Percentiles rank a stretch among this genome's conserved stretches.
These are phyloP conservation scores for Aspergillus pseudoglaucus DNA, from an alignment of 2,329 filamentous ascomycete species.

Conservation along the genomic window DNA sequence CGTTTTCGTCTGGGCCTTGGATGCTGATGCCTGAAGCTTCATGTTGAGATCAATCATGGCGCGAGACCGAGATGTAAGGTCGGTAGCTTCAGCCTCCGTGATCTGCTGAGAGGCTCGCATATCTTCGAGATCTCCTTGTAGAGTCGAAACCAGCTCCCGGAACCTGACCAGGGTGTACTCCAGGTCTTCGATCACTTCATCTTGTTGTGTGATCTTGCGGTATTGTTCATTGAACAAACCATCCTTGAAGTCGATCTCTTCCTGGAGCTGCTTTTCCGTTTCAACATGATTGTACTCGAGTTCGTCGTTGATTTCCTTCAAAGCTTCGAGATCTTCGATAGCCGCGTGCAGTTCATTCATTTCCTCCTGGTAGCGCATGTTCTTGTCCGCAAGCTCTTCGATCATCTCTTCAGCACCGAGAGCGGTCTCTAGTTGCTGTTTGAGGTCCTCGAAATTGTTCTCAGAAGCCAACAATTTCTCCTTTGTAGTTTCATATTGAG, in stretches of 20 bases:
- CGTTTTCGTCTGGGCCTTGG: conserved; percentile 88
- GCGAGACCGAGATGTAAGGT: conserved; percentile 78
- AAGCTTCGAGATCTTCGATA: conserved; percentile 78
- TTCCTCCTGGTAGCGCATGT: conserved; percentile 73
- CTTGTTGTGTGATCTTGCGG: conserved; percentile 66
- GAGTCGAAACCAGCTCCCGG: conserved; percentile 75
- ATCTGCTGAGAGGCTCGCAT: conserved; percentile 88
- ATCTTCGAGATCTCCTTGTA: conserved; percentile 83
- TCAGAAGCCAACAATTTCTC: conserved; percentile 69
- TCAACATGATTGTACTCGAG: conserved; percentile 89
- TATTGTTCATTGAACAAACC: conserved; percentile 74
- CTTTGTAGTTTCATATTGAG: conserved; percentile 63
- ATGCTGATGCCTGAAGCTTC: conserved; percentile 82
- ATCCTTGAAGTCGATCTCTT: conserved; percentile 86
- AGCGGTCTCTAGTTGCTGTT: conserved; percentile 83
- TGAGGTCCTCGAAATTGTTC: conserved; percentile 72
- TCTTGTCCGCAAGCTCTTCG: conserved; percentile 82
- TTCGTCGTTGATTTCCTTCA: conserved; percentile 92
- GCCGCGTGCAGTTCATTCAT: conserved; percentile 74
- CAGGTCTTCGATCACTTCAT: conserved; percentile 74
- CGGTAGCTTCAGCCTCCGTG: conserved; percentile 85
- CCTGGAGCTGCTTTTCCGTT: conserved; percentile 87
- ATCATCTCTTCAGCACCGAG: conserved; percentile 89
- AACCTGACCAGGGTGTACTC: conserved; percentile 87
- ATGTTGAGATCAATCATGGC: conserved; percentile 96